Evolutionary conservation across 257 asterid species (phyloP).

Genomic region (Scutellaria baicalensis): DNA sequence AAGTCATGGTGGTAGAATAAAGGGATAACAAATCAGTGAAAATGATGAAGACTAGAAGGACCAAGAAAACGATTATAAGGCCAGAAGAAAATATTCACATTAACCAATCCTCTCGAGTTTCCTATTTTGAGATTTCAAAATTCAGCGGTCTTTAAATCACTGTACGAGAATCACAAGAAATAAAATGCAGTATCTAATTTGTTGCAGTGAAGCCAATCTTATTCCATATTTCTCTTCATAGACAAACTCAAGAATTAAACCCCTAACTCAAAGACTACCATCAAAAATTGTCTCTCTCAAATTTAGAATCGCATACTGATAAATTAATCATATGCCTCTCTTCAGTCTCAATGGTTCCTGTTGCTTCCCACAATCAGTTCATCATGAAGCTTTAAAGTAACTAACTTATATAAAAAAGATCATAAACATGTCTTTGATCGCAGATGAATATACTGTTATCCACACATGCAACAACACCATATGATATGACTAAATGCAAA

Average conservation of each 20-base stretch:
- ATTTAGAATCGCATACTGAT: neutral
- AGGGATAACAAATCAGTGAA: neutral
- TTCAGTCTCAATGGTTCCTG: neutral
- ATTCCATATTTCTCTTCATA: neutral
- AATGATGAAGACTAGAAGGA: neutral
- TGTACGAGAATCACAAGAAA: neutral
- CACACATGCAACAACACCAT: neutral
- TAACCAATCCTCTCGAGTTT: neutral
- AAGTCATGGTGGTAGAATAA: neutral
- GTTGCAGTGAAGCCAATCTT: conserved; percentile 4
- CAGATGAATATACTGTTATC: too few relatives aligned
- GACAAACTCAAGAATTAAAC: too few relatives aligned
- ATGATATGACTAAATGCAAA: too few relatives aligned
- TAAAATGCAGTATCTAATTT: neutral
- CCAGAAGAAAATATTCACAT: neutral
- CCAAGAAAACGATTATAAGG: neutral
- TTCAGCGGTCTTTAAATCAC: neutral
- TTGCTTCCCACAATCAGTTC: neutral
- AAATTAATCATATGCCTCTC: neutral
- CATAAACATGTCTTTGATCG: too few relatives aligned
- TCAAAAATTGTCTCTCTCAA: neutral
- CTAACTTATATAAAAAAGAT: neutral
- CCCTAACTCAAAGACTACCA: neutral
- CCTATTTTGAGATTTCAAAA: neutral
- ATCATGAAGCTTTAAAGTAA: neutral